Evolutionary conservation across 495 filamentous ascomycete genomes (phyloP).

Genomic region (Trichoderma reesei): DNA sequence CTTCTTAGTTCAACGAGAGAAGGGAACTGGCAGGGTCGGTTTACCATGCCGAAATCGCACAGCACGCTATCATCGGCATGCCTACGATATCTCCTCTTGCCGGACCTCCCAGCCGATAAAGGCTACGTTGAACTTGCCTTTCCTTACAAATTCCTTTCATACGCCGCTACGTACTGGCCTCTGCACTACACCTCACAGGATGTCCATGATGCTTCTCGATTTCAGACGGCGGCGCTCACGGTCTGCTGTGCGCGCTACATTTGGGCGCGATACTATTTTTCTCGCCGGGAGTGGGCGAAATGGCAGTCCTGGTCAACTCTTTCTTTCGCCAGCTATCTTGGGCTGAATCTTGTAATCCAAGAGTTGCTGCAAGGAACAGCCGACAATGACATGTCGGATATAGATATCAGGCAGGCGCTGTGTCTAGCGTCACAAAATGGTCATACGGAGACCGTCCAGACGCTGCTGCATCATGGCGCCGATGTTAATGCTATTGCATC

Average conservation of each 20-base stretch:
- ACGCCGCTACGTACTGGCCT: neutral
- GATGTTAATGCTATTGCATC: neutral
- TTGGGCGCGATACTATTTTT: neutral
- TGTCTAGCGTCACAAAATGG: conserved; percentile 17
- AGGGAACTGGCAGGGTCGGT: conserved; percentile 15
- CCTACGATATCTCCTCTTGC: conserved; percentile 15
- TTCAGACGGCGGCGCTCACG: neutral
- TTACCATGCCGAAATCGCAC: conserved; percentile 14
- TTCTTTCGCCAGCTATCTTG: conserved; percentile 12
- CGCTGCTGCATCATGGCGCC: conserved; percentile 16
- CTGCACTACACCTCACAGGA: neutral
- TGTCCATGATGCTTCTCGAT: neutral
- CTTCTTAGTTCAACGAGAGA: conserved; percentile 14
- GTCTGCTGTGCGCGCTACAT: neutral
- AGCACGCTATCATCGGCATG: conserved; percentile 14
- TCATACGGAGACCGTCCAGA: conserved; percentile 13
- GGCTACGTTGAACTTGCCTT: no score
- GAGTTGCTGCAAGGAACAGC: conserved; percentile 15
- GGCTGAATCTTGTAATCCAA: conserved; percentile 10
- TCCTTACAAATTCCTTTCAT: neutral
- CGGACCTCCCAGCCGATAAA: conserved; percentile 5
- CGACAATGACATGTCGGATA: neutral
- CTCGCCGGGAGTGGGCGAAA: no score
- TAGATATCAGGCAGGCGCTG: conserved; percentile 16
- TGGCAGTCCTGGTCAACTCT: conserved; percentile 1